Percentiles rank a stretch among this genome's conserved stretches.
Evolutionary conservation across 495 filamentous ascomycete species (phyloP).

Genomic region (Aspergillus affinis): DNA sequence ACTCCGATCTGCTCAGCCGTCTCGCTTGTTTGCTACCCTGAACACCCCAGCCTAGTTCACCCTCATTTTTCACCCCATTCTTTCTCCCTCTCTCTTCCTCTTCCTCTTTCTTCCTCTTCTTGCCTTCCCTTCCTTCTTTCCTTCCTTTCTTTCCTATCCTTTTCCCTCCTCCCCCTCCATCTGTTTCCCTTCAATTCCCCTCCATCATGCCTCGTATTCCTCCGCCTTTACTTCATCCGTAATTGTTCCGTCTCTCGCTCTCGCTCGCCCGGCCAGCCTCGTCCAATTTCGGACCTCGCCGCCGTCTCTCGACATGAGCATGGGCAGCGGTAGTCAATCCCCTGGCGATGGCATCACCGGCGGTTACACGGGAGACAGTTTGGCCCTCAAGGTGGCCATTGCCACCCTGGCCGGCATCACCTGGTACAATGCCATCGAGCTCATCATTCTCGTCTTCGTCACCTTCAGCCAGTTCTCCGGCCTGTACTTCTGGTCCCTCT

Average conservation of each 20-base stretch:
- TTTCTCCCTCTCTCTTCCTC: conserved; percentile 4
- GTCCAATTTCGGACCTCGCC: too few relatives aligned
- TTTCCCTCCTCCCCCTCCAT: conserved; percentile 1
- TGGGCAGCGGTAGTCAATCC: conserved; percentile 12
- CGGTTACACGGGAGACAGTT: conserved; percentile 33
- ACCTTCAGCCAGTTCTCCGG: conserved; percentile 53
- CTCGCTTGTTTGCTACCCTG: conserved; percentile 1
- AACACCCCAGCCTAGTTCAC: not conserved
- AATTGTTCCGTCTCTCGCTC: not conserved
- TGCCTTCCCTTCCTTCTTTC: not conserved
- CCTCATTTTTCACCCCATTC: conserved; percentile 1
- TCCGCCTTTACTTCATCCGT: conserved; percentile 11
- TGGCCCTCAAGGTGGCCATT: conserved; percentile 49
- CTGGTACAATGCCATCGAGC: conserved; percentile 57
- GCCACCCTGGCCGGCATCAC: conserved; percentile 53
- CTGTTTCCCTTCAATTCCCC: not conserved
- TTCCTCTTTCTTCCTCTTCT: conserved; percentile 8
- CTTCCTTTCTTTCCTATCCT: not conserved
- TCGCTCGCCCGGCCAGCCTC: not conserved
- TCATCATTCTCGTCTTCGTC: conserved; percentile 54
- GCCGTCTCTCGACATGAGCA: conserved; percentile 23
- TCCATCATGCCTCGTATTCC: conserved; percentile 13
- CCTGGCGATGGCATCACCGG: conserved; percentile 46
- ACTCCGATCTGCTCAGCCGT: too few relatives aligned
- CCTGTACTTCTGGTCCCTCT: conserved; percentile 59